These are phyloP conservation scores for Cordia subcordata DNA, from an alignment of 257 asterid genomes.

Conservation along the genomic window DNA sequence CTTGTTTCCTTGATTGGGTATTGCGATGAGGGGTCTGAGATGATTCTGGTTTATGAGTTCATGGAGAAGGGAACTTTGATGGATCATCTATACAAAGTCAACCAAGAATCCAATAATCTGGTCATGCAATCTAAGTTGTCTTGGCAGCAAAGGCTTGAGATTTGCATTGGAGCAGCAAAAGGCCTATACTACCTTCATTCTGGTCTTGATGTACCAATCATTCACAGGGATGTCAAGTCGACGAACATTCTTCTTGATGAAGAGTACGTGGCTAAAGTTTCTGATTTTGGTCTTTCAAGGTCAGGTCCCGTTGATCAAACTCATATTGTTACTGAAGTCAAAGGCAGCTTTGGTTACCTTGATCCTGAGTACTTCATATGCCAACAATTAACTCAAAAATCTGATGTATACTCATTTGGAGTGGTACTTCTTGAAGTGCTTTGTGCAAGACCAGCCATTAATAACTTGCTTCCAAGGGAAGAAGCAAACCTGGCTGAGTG, in stretches of 20 bases:
- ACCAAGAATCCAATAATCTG: neutral
- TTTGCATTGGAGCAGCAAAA: constrained; percentile 24
- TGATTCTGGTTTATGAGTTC: constrained; percentile 19
- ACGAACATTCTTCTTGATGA: constrained; percentile 22
- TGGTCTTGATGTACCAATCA: constrained; percentile 10
- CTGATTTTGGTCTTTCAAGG: constrained; percentile 61
- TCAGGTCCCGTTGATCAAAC: constrained; percentile 32
- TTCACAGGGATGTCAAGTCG: constrained; percentile 20
- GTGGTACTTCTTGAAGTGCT: constrained; percentile 63
- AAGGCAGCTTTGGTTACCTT: constrained; percentile 62
- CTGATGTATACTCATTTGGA: constrained; percentile 64
- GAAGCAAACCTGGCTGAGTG: constrained; percentile 53
- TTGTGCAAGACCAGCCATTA: constrained; percentile 47
- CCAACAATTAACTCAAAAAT: constrained; percentile 39
- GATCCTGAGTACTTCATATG: constrained; percentile 50
- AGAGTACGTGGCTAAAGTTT: constrained; percentile 32
- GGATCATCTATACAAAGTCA: constrained; percentile 6
- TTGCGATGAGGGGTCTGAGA: constrained; percentile 17
- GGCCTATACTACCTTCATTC: constrained; percentile 20
- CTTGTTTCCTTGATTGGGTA: constrained; percentile 18
- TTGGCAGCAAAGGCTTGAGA: constrained; percentile 17
- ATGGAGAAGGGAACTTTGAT: constrained; percentile 15
- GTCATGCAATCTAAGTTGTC: constrained; percentile 2
- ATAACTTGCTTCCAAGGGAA: constrained; percentile 28
- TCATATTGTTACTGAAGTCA: constrained; percentile 42